Evolutionary conservation across 2,329 filamentous ascomycete species (phyloP).

Genomic region (Kalaharituber pfeilii): DNA sequence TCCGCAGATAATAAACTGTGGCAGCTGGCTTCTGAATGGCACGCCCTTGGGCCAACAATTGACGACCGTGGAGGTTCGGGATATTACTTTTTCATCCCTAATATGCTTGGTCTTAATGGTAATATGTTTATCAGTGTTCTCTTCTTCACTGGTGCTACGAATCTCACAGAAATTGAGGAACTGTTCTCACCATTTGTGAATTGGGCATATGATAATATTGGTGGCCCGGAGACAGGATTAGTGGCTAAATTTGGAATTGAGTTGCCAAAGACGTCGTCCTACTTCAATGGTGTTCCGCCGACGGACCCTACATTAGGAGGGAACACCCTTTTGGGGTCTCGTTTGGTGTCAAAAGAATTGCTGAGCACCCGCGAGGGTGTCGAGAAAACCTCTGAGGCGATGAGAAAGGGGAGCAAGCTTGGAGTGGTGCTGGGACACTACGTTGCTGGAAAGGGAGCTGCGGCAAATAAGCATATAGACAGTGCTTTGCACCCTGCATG

Average conservation of each 20-base stretch:
- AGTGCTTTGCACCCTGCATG: constrained; percentile 29
- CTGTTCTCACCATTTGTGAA: constrained; percentile 18
- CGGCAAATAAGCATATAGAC: constrained; percentile 27
- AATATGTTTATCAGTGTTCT: constrained; percentile 10
- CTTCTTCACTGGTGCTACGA: constrained; percentile 23
- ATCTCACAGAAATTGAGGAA: constrained; percentile 7
- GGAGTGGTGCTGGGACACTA: constrained; percentile 22
- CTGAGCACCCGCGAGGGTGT: constrained; percentile 23
- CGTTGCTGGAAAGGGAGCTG: constrained; percentile 25
- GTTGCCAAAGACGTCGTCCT: not conserved
- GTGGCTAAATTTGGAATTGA: not conserved
- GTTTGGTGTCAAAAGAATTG: constrained; percentile 25
- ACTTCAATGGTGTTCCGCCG: not conserved
- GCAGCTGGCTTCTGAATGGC: constrained; percentile 28
- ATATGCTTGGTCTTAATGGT: constrained; percentile 21
- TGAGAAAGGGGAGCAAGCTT: not conserved
- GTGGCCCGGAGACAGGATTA: constrained; percentile 12
- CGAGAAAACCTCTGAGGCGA: not conserved
- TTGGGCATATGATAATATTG: constrained; percentile 13
- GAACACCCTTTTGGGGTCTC: constrained; percentile 22
- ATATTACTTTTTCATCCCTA: constrained; percentile 28
- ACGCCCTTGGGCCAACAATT: constrained; percentile 30
- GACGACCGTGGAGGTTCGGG: constrained; percentile 31
- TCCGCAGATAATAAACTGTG: constrained; percentile 25
- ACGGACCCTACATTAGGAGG: constrained; percentile 15